Evolutionary conservation across 2,329 filamentous ascomycete genomes (phyloP), one percentile per base, ranked within the genome.

Genomic region (Penicillium crustosum): DNA sequence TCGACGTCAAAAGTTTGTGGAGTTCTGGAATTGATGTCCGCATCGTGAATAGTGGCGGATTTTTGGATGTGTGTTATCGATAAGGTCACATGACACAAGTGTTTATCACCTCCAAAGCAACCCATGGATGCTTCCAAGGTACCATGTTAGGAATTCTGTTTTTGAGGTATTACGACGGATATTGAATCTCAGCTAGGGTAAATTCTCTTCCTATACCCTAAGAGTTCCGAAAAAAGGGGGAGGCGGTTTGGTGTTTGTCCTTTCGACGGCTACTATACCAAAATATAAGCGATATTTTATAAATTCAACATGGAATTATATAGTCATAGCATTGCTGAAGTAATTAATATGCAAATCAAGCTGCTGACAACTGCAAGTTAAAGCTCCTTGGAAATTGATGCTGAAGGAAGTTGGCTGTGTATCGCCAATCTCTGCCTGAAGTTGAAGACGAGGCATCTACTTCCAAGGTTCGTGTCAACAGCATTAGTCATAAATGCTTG

Each of bases 1-100:
- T 35, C 43, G 19, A 23, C 17, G 25, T 33, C 25, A 29, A 27
- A 43, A 38, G n/a, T 51, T 43, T 44, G 23, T 49, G 45, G 23
- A 29, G 44, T 56, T 49, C 50, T 49, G 6, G 29, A 35, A 53
- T 55, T 57, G 54, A 60, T 43, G 49, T 60, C 51, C 33, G 43
- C 53, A 42, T 54, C 49, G 55, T 60, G 59, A 45, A 63, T 60
- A 63, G 63, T 67, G 56, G 64, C 50, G 50, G 64, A 58, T 64
- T 67, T 67, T 65, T 55, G 54, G 39, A 35, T 43, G 52, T 58
- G 56, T 13, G 54, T 64, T 67, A 66, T 67, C 64, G 65, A 67
- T 67, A 67, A 67, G 59, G 19, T 63, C 65, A 67, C 59, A 41
- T 66, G 65, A 55, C 4, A 15, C 2, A 1, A 0, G 1, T 33